phyloP scores from a whole-genome alignment of 2,329 filamentous ascomycete genomes.

The Metarhizium anisopliae region DNA sequence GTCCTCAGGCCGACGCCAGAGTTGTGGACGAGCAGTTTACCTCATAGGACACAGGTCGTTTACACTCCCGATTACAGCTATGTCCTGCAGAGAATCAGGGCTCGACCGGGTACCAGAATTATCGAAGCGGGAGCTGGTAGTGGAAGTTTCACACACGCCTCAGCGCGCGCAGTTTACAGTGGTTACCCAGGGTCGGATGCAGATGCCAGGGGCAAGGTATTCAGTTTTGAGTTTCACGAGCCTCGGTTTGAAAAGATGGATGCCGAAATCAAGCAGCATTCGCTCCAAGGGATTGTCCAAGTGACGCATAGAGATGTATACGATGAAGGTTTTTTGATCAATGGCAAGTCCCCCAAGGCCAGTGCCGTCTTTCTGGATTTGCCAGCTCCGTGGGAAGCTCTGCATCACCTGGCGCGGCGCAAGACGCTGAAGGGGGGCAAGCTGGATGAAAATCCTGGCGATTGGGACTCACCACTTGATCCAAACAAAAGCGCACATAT shows the following conservation, averaged over 20 bases:
- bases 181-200: constrained; percentile 46
- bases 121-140: constrained; percentile 79
- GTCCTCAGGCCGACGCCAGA: constrained; percentile 72
- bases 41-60: constrained; percentile 77
- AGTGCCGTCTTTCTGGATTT: constrained; percentile 72
- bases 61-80: constrained; percentile 86
- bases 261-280: constrained; percentile 61
- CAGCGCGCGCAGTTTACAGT: constrained; percentile 66
- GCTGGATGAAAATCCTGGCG: constrained; percentile 13
- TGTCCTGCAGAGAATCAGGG: constrained; percentile 66
- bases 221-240: constrained; percentile 76
- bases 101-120: constrained; percentile 60
- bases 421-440: constrained; percentile 16
- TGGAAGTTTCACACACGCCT: constrained; percentile 76
- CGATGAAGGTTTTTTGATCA: constrained; percentile 59
- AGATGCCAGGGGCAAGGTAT: constrained; percentile 57
- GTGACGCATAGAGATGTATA: constrained; percentile 77
- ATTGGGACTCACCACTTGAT: constrained; percentile 56
- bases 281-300: constrained; percentile 54
- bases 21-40: constrained; percentile 70
- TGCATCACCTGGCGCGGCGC: constrained; percentile 62
- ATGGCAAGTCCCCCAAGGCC: constrained; percentile 51
- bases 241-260: constrained; percentile 60
- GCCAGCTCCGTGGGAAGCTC: constrained; percentile 71
- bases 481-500: constrained; percentile 65